Evolutionary conservation across 768 basidiomycete genomes (phyloP).

Genomic region (Trametes sanguinea): DNA sequence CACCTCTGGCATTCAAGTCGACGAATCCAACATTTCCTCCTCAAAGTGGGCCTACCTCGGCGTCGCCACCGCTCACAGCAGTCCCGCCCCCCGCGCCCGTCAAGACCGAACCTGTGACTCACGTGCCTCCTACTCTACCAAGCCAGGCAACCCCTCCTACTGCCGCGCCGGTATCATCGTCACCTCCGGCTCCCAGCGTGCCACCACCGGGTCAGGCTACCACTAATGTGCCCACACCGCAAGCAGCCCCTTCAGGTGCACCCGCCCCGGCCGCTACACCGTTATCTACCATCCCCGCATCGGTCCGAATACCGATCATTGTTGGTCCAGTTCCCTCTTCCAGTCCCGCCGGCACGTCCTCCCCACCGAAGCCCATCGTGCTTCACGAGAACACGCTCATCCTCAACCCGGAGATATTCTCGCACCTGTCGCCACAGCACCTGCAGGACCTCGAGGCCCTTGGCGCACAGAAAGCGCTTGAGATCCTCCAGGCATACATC

Average conservation of each 20-base stretch:
- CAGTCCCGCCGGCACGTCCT: slow-evolving; percentile 38
- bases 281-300: slow-evolving; percentile 36
- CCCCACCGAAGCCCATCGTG: slow-evolving; percentile 61
- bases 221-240: not conserved
- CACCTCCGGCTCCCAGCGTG: slow-evolving; percentile 5
- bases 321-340: slow-evolving; percentile 70
- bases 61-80: slow-evolving; percentile 6
- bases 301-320: slow-evolving; percentile 74
- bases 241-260: slow-evolving; percentile 28
- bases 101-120: slow-evolving; percentile 29
- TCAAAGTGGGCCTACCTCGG: slow-evolving; percentile 8
- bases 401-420: slow-evolving; percentile 84
- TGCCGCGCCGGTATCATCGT: slow-evolving; percentile 15
- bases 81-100: slow-evolving; percentile 19
- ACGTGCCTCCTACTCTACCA: slow-evolving; percentile 16
- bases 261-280: slow-evolving; percentile 26
- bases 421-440: slow-evolving; percentile 71
- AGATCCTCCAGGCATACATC: slow-evolving; percentile 81
- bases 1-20: slow-evolving; percentile 57
- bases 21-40: slow-evolving; percentile 10
- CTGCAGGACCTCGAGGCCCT: slow-evolving; percentile 75
- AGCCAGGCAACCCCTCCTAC: slow-evolving; percentile 7
- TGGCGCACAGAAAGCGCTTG: slow-evolving; percentile 80
- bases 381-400: slow-evolving; percentile 83
- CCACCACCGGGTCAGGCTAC: slow-evolving; percentile 5